Evolutionary conservation across 192 early-diverging fungal species (phyloP).

Genomic region (Bifiguratus adelaidae): DNA sequence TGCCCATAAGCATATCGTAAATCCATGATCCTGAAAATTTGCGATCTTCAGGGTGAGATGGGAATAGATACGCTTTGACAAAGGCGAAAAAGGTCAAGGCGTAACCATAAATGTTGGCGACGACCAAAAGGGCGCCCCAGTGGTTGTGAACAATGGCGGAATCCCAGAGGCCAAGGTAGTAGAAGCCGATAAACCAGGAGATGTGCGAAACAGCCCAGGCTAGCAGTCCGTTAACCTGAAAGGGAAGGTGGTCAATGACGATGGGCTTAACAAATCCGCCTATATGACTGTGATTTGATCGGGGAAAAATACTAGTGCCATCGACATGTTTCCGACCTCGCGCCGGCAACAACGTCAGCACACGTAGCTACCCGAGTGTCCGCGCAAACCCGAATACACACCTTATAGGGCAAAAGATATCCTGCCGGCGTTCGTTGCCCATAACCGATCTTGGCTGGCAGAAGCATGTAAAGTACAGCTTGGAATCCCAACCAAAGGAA

Average conservation of each 20-base stretch:
- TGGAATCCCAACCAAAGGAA: conserved; percentile 62
- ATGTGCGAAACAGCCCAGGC: conserved; percentile 64
- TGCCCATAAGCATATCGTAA: conserved; percentile 73
- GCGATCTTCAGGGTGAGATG: conserved; percentile 64
- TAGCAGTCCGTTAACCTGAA: conserved; percentile 62
- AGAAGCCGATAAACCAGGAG: conserved; percentile 50
- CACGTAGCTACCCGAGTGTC: too few species aligned
- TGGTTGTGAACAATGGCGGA: conserved; percentile 62
- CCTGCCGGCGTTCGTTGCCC: conserved; percentile 74
- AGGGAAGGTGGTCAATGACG: background rate
- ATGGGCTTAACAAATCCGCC: background rate
- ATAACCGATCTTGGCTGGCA: conserved; percentile 61
- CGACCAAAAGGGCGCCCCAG: conserved; percentile 61
- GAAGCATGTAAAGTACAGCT: conserved; percentile 46
- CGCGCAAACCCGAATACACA: conserved; percentile 26
- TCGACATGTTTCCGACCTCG: background rate
- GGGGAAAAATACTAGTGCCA: background rate
- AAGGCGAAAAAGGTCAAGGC: conserved; percentile 61
- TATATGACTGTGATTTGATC: background rate
- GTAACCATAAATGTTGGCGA: conserved; percentile 70
- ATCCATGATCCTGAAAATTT: conserved; percentile 65
- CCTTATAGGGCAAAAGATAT: conserved; percentile 59
- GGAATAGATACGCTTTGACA: conserved; percentile 59
- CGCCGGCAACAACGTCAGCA: background rate
- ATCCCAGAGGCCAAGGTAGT: conserved; percentile 49